Percentiles rank a stretch among this genome's conserved stretches.
Conservation (phyloP, 371 early-diverging fungal genomes). For the Mucor sp. region DNA sequence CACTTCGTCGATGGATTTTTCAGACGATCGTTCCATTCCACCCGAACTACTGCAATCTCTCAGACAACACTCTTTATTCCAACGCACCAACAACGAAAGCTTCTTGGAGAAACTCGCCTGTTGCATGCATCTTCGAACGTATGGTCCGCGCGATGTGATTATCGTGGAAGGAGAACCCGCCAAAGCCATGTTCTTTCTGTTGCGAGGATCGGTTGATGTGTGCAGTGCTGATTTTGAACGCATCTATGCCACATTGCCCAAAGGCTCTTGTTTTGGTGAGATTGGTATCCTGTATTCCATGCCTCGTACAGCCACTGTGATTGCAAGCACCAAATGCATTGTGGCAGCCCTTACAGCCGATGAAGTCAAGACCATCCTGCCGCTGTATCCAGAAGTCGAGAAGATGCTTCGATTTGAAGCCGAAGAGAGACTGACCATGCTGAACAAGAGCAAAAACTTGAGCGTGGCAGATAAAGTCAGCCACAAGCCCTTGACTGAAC, state of each 20-base stretch:
- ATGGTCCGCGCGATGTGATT: slow-evolving; percentile 62
- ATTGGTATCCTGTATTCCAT: slow-evolving; percentile 84
- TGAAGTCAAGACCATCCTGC: slow-evolving; percentile 47
- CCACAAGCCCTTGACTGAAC: slow-evolving; percentile 21
- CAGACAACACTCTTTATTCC: slow-evolving; percentile 48
- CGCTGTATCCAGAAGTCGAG: slow-evolving; percentile 61
- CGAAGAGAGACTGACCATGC: slow-evolving; percentile 53
- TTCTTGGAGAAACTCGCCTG: slow-evolving; percentile 43
- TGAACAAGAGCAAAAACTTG: slow-evolving; percentile 31
- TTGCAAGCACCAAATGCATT: slow-evolving; percentile 70
- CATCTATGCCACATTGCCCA: slow-evolving; percentile 68
- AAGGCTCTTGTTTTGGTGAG: slow-evolving; percentile 79
- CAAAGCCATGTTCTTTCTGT: slow-evolving; percentile 84
- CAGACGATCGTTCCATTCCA: slow-evolving; percentile 24
- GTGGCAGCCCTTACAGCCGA: slow-evolving; percentile 68
- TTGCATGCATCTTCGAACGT: slow-evolving; percentile 55
- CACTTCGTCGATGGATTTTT: slow-evolving; percentile 2
- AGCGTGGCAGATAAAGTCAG: slow-evolving; percentile 6
- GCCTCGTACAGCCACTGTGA: slow-evolving; percentile 80
- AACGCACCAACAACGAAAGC: slow-evolving; percentile 40
- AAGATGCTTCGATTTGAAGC: slow-evolving; percentile 59
- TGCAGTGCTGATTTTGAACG: slow-evolving; percentile 77
- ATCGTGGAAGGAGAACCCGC: slow-evolving; percentile 76
- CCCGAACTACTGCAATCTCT: slow-evolving; percentile 40
- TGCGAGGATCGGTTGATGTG: slow-evolving; percentile 81